Conservation (phyloP, 2,329 filamentous ascomycete genomes). For the Chaetomium sp. region DNA sequence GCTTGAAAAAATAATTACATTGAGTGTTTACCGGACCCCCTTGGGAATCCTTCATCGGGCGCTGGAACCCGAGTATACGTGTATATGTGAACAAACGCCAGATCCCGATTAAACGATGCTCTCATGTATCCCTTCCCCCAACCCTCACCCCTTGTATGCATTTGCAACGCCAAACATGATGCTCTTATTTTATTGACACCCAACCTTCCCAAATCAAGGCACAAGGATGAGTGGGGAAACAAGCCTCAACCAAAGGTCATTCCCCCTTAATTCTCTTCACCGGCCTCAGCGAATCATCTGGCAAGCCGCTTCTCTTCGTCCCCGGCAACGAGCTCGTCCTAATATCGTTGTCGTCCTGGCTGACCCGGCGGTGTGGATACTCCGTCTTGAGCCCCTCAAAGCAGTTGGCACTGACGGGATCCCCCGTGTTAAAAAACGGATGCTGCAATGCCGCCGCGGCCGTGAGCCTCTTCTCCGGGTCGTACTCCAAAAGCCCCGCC, state of each 20-base stretch:
- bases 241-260: background rate
- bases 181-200: background rate
- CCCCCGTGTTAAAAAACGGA: slow-evolving; percentile 74
- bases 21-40: background rate
- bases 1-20: background rate
- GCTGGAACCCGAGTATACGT: no score
- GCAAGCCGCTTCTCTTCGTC: slow-evolving; percentile 79
- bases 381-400: slow-evolving; percentile 85
- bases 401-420: slow-evolving; percentile 71
- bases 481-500: slow-evolving; percentile 80
- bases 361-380: slow-evolving; percentile 86
- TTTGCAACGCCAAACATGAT: background rate
- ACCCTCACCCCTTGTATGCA: no score
- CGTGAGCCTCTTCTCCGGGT: slow-evolving; percentile 80
- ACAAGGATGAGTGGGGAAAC: background rate
- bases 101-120: no score
- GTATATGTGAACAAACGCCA: no score
- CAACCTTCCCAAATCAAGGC: background rate
- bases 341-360: slow-evolving; percentile 93
- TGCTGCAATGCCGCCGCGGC: slow-evolving; percentile 85
- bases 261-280: slow-evolving; percentile 57
- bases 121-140: no score
- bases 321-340: slow-evolving; percentile 82
- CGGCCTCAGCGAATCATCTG: slow-evolving; percentile 68
- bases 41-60: no score